These are phyloP conservation scores for Prunus mume DNA, from an alignment of 306 rosid species.

Conservation along the genomic window DNA sequence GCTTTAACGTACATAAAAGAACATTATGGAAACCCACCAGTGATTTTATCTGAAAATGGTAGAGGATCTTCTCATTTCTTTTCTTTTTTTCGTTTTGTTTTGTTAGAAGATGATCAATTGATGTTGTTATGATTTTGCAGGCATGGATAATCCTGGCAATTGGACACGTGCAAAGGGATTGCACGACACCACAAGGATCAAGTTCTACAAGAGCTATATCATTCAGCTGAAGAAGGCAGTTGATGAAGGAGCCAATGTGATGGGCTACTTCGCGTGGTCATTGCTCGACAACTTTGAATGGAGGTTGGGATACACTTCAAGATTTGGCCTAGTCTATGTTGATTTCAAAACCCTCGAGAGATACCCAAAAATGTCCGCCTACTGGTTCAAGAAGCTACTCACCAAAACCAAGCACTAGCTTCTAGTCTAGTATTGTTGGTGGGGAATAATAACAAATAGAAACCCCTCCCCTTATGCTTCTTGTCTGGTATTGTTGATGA, in stretches of 20 bases:
- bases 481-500: not conserved
- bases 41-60: slow-evolving; percentile 92
- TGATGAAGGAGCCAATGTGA: slow-evolving; percentile 70
- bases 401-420: slow-evolving; percentile 39
- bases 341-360: slow-evolving; percentile 79
- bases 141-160: slow-evolving; percentile 86
- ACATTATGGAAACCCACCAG: slow-evolving; percentile 67
- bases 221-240: slow-evolving; percentile 69
- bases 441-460: not conserved
- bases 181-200: slow-evolving; percentile 72
- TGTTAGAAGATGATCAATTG: not conserved
- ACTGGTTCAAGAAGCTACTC: slow-evolving; percentile 74
- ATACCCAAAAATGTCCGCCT: slow-evolving; percentile 85
- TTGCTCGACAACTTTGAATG: slow-evolving; percentile 92
- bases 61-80: not conserved
- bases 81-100: not conserved
- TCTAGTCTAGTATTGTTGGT: not conserved
- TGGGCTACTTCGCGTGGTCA: slow-evolving; percentile 93
- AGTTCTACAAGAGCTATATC: slow-evolving; percentile 63
- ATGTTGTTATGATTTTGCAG: slow-evolving; percentile 29
- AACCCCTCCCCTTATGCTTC: not conserved
- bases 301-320: slow-evolving; percentile 87
- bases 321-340: slow-evolving; percentile 88
- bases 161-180: slow-evolving; percentile 49
- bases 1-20: slow-evolving; percentile 67